Evolutionary conservation across 768 basidiomycete species (phyloP).

Genomic region (Jaapia argillacea): DNA sequence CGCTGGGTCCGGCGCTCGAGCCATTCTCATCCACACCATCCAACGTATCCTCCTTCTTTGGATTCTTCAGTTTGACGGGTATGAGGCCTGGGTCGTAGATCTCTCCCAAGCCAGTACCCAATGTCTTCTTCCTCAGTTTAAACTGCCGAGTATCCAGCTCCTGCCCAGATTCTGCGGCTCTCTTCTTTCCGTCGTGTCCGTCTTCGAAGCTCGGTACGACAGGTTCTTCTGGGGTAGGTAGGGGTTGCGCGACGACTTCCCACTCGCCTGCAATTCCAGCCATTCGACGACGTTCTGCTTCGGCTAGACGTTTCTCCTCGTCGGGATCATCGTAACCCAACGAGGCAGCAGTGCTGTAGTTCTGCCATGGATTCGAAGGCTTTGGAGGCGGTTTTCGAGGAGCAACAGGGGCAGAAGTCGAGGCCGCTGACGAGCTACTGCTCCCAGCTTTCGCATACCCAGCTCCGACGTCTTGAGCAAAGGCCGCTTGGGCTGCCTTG

Average conservation of each 20-base stretch:
- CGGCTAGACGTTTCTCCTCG: constrained; percentile 50
- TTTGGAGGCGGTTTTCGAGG: constrained; percentile 27
- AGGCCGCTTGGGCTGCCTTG: constrained; percentile 75
- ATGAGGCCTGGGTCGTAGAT: constrained; percentile 75
- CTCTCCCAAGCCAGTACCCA: constrained; percentile 55
- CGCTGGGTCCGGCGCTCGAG: neutral
- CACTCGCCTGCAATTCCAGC: constrained; percentile 75
- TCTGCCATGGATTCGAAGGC: constrained; percentile 57
- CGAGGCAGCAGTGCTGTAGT: constrained; percentile 83
- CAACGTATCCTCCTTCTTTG: constrained; percentile 31
- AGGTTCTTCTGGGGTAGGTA: constrained; percentile 11
- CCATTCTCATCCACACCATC: neutral
- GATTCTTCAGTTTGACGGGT: constrained; percentile 49
- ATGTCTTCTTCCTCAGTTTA: constrained; percentile 59
- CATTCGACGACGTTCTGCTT: constrained; percentile 44
- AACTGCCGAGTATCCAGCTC: constrained; percentile 52
- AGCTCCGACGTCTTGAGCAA: constrained; percentile 65
- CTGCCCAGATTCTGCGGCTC: constrained; percentile 13
- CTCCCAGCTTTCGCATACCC: constrained; percentile 42
- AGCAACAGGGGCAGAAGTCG: constrained; percentile 26
- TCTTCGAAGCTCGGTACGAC: constrained; percentile 6
- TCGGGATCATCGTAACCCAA: constrained; percentile 78
- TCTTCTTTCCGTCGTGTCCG: constrained; percentile 11
- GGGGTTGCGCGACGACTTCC: constrained; percentile 45
- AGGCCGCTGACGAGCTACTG: constrained; percentile 19